Base-by-base conservation (phyloP, 768 basidiomycete genomes). In the Hortiboletus campestris region DNA sequence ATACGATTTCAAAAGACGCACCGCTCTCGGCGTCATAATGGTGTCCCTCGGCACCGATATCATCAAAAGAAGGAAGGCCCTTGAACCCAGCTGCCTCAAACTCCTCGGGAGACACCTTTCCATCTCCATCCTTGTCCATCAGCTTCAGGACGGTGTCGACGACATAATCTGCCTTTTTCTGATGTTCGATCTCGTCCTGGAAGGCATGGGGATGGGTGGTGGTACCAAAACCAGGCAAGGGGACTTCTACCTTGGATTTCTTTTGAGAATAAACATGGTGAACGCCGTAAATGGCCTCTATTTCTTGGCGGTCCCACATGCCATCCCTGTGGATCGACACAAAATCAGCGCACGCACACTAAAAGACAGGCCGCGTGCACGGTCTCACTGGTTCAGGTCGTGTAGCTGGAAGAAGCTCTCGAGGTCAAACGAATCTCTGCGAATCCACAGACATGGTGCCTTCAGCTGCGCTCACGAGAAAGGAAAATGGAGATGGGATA, bases 231-330 rank as follows among this genome's bases (percentile, higher is more conserved):
- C 19, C 3, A 14, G 31, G 4, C 29, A 25, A 9, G 35, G 6
- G 29, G 55, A 25, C 25, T 25, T 4, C 25, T 54, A 81, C 89
- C 79, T 84, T 86, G 32, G 86, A 90, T 72, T 88, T 83, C 74
- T 87, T 87, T 76, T 86, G 86, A 42, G 87, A 89, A 69, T 88
- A 91, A 53, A 93, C 80, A 66, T 98, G 95, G 70, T 97, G 94
- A 9, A 98, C 88, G 50, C 96, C 96, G 62, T 99, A 99, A 38
- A 99, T 85, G 19, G 94, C 94, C 72, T 97, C 89, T 57, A 99
- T 89, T 71, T 99, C 96, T 51, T 86, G 85, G 55, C 78, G 77
- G 68, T 91, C 87, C 86, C 93, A 93, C 50, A 81, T 65, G 0
- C 91, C 91, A 66, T 98, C 85, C 38, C 89, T 91, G 45, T 42